Evolutionary conservation across 1,284 basidiomycete genomes (phyloP).

Genomic region (Polyporus tsugae): DNA sequence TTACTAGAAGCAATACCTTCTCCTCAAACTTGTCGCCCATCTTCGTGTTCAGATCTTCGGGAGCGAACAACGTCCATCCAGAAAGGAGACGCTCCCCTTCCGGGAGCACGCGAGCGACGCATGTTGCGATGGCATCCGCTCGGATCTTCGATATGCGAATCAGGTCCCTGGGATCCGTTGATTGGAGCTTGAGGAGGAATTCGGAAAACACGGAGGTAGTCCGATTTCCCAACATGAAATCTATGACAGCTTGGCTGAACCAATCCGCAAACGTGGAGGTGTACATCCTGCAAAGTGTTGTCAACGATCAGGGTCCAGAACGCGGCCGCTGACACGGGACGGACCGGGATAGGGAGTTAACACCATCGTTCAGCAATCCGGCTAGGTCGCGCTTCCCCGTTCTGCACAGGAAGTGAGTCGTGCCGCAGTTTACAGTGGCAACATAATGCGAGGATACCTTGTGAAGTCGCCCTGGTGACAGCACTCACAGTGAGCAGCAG

Average conservation of each 20-base stretch:
- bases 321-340: slow-evolving; percentile 11
- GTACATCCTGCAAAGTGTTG: slow-evolving; percentile 65
- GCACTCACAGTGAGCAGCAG: slow-evolving; percentile 16
- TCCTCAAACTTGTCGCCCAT: slow-evolving; percentile 88
- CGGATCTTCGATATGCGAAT: slow-evolving; percentile 89
- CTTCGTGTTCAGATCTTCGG: slow-evolving; percentile 76
- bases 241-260: slow-evolving; percentile 95
- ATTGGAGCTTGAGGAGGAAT: slow-evolving; percentile 86
- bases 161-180: slow-evolving; percentile 89
- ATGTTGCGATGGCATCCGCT: slow-evolving; percentile 89
- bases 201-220: slow-evolving; percentile 89
- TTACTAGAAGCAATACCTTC: slow-evolving; percentile 88
- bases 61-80: slow-evolving; percentile 94
- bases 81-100: slow-evolving; percentile 84
- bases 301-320: slow-evolving; percentile 10
- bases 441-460: slow-evolving; percentile 51
- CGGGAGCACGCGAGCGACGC: slow-evolving; percentile 79
- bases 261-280: slow-evolving; percentile 92
- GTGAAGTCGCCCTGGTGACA: slow-evolving; percentile 87
- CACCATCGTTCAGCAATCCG: slow-evolving; percentile 92
- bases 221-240: slow-evolving; percentile 91
- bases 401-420: slow-evolving; percentile 46
- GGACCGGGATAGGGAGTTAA: slow-evolving; percentile 87
- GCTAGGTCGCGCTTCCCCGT: slow-evolving; percentile 94
- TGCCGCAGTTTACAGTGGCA: slow-evolving; percentile 1